phyloP scores from a whole-genome alignment of 2,329 filamentous ascomycete genomes.

The Celoporthe dispersa region DNA sequence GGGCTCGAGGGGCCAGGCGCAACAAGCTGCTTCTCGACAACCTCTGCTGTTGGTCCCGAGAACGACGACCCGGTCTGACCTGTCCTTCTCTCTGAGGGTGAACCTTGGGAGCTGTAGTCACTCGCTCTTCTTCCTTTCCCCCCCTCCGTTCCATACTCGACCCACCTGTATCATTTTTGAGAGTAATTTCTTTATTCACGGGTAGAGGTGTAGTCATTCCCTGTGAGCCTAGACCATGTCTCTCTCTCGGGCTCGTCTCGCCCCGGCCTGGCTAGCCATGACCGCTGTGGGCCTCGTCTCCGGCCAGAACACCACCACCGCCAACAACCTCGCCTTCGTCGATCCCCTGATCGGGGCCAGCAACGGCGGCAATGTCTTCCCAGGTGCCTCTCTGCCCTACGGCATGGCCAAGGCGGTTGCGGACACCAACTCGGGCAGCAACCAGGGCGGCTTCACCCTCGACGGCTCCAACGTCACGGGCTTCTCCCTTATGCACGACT shows the following conservation, averaged over 20 bases:
- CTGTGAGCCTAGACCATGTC: constrained; percentile 3
- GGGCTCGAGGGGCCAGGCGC: not conserved
- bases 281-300: not conserved
- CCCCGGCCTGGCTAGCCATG: not conserved
- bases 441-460: constrained; percentile 61
- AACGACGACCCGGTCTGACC: not conserved
- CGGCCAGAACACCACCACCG: constrained; percentile 15
- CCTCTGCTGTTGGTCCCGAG: not conserved
- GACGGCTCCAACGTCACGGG: constrained; percentile 55
- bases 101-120: not conserved
- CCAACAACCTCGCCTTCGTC: constrained; percentile 32
- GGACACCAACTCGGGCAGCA: constrained; percentile 57
- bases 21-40: not conserved
- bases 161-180: not conserved
- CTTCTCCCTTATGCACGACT: constrained; percentile 63
- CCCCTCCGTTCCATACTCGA: not conserved
- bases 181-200: not conserved
- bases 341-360: constrained; percentile 48
- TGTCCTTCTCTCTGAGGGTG: not conserved
- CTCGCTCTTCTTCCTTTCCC: not conserved
- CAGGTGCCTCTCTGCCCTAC: constrained; percentile 49
- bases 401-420: constrained; percentile 62
- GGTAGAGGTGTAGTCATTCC: too few relatives aligned
- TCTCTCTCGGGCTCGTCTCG: not conserved
- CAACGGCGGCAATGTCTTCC: constrained; percentile 49